These are phyloP conservation scores for Pseudoperonospora humuli DNA, from an alignment of 352 stramenopile species.

Conservation along the genomic window DNA sequence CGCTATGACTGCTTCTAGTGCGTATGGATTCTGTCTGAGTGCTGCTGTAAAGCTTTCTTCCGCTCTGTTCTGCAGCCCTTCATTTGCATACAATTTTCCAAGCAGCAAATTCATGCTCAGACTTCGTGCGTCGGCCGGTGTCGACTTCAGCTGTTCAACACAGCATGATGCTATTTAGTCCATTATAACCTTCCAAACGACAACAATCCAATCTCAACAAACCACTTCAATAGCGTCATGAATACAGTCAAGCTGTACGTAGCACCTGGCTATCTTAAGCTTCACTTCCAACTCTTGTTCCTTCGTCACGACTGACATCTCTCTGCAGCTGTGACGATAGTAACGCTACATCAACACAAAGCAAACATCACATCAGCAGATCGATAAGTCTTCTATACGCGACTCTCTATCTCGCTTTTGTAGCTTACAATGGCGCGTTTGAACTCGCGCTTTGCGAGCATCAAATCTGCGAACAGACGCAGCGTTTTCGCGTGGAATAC, in stretches of 20 bases:
- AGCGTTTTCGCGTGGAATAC: constrained; percentile 54
- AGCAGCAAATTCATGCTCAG: constrained; percentile 62
- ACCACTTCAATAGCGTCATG: constrained; percentile 64
- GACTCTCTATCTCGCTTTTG: background rate
- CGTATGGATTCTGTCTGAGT: constrained; percentile 64
- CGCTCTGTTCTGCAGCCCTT: constrained; percentile 55
- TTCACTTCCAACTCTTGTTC: constrained; percentile 28
- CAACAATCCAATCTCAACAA: too few species aligned
- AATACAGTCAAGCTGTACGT: constrained; percentile 43
- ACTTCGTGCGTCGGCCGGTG: constrained; percentile 27
- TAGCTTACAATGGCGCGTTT: constrained; percentile 62
- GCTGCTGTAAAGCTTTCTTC: constrained; percentile 51
- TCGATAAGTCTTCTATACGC: background rate
- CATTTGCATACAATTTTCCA: constrained; percentile 49
- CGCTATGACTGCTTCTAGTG: constrained; percentile 67
- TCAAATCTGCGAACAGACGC: constrained; percentile 56
- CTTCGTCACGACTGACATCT: constrained; percentile 13
- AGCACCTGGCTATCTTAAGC: constrained; percentile 65
- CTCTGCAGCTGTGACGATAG: constrained; percentile 24
- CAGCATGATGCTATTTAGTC: background rate
- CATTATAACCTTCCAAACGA: background rate
- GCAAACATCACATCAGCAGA: constrained; percentile 1
- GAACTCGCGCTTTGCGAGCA: constrained; percentile 57
- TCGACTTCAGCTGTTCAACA: constrained; percentile 40
- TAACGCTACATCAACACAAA: constrained; percentile 12